Evolutionary conservation across 441 rosid species (phyloP).

Genomic region (Viola pubescens): DNA sequence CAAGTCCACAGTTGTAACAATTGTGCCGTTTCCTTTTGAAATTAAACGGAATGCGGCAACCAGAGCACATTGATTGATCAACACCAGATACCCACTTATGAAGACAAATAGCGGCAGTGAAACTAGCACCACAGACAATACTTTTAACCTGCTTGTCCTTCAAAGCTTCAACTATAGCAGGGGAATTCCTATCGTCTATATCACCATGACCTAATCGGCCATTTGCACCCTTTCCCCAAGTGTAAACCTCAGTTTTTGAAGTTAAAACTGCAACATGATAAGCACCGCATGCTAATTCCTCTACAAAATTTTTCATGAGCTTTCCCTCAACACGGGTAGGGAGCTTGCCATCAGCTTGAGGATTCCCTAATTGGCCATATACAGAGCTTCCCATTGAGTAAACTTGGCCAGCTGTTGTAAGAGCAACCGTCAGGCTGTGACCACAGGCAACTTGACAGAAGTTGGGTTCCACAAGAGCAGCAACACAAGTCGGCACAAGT

Average conservation of each 20-base stretch:
- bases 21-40: constrained; percentile 94
- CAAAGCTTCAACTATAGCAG: constrained; percentile 73
- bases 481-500: constrained; percentile 89
- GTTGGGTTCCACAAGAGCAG: constrained; percentile 91
- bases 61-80: constrained; percentile 98
- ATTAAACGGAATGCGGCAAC: constrained; percentile 85
- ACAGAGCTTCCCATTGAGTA: constrained; percentile 96
- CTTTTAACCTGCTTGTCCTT: constrained; percentile 96
- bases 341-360: constrained; percentile 80
- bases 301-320: constrained; percentile 73
- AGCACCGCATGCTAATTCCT: constrained; percentile 93
- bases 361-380: constrained; percentile 91
- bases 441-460: constrained; percentile 95
- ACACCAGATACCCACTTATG: constrained; percentile 90
- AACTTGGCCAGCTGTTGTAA: constrained; percentile 76
- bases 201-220: constrained; percentile 96
- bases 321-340: constrained; percentile 83
- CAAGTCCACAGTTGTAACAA: constrained; percentile 96
- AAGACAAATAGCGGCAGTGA: constrained; percentile 90
- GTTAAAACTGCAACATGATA: constrained; percentile 93
- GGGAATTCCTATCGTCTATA: constrained; percentile 74
- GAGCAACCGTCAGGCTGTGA: constrained; percentile 86
- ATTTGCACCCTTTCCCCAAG: constrained; percentile 98
- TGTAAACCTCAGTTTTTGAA: constrained; percentile 85
- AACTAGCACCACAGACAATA: constrained; percentile 81